Evolutionary conservation across 305 asterid genomes (phyloP).

Genomic region (Solanum hybrid): DNA sequence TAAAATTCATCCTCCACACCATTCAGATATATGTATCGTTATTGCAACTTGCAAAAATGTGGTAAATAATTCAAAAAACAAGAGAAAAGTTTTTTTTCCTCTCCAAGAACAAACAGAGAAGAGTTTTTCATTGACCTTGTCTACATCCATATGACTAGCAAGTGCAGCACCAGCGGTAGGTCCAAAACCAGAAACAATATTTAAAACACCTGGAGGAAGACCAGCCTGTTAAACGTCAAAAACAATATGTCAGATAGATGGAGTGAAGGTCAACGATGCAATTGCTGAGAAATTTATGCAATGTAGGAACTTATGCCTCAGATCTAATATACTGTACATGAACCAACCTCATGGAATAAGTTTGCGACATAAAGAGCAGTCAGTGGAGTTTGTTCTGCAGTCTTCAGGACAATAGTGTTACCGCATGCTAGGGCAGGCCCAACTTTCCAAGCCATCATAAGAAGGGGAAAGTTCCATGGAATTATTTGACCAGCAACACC

Average conservation of each 20-base stretch:
- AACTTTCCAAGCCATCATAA: constrained; percentile 66
- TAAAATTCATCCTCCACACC: neutral
- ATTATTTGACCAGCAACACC: constrained; percentile 79
- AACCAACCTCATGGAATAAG: constrained; percentile 53
- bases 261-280: neutral
- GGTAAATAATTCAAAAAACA: neutral
- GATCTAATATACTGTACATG: neutral
- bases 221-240: constrained; percentile 47
- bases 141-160: constrained; percentile 73
- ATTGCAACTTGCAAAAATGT: neutral
- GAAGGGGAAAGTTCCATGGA: constrained; percentile 80
- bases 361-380: constrained; percentile 67
- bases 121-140: constrained; percentile 30
- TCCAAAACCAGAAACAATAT: constrained; percentile 60
- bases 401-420: constrained; percentile 55
- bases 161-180: constrained; percentile 83
- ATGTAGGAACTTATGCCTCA: neutral
- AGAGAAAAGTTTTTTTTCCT: neutral
- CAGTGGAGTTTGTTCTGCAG: constrained; percentile 77
- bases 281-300: neutral
- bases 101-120: neutral
- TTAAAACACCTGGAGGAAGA: constrained; percentile 73
- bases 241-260: neutral
- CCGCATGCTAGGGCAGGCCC: constrained; percentile 78
- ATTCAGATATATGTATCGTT: neutral